phyloP scores from a whole-genome alignment of 1,284 basidiomycete species.

The Sanguinoderma infundibulare region DNA sequence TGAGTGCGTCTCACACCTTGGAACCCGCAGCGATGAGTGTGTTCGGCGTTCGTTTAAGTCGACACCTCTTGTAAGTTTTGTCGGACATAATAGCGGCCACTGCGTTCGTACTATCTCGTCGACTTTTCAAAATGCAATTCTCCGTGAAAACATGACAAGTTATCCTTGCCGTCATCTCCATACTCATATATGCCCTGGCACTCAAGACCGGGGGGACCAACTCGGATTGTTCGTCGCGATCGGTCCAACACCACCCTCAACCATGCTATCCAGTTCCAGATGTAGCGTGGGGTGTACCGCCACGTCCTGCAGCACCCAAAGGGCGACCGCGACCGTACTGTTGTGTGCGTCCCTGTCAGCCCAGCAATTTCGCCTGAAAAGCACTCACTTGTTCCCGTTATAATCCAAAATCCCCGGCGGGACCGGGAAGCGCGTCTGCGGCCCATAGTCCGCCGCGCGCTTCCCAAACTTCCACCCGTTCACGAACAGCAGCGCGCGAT shows the following conservation, averaged over 20 bases:
- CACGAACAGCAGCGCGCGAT: constrained; percentile 74
- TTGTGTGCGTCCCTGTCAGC: not conserved
- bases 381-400: constrained; percentile 66
- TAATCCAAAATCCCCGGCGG: constrained; percentile 78
- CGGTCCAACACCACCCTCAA: constrained; percentile 69
- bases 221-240: constrained; percentile 61
- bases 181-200: not conserved
- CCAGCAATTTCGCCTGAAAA: not conserved
- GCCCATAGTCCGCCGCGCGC: constrained; percentile 45
- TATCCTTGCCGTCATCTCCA: too few relatives aligned
- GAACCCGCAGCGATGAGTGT: too few relatives aligned
- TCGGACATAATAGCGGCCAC: too few relatives aligned
- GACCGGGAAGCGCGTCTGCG: constrained; percentile 79
- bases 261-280: constrained; percentile 58
- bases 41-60: too few relatives aligned
- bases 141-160: too few relatives aligned
- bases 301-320: constrained; percentile 66
- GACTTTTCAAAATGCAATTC: too few relatives aligned
- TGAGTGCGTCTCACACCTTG: too few relatives aligned
- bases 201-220: constrained; percentile 40
- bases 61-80: too few relatives aligned
- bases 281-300: constrained; percentile 56
- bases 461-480: constrained; percentile 92
- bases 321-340: constrained; percentile 72
- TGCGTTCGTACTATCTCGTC: too few relatives aligned